phyloP scores from a whole-genome alignment of 371 early-diverging fungal species.

The Syncephalastrum monosporum region DNA sequence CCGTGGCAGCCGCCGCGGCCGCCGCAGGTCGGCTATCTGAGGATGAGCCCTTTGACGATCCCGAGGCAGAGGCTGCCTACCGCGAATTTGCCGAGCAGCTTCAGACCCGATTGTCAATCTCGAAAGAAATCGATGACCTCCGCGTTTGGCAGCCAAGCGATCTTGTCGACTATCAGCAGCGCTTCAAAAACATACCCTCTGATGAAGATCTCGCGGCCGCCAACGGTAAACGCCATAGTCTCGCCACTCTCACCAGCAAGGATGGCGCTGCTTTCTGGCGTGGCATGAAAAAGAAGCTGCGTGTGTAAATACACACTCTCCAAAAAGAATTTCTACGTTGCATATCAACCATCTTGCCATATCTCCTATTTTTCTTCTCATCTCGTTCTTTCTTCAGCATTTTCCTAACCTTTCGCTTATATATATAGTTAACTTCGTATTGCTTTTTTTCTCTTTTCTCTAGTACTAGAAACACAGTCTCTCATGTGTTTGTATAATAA shows the following conservation, averaged over 20 bases:
- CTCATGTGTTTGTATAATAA: no score
- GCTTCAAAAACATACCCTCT: constrained; percentile 6
- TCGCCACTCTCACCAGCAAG: constrained; percentile 6
- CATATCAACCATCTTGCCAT: no score
- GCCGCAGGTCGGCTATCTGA: constrained; percentile 3
- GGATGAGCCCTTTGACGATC: constrained; percentile 5
- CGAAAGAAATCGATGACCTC: constrained; percentile 26
- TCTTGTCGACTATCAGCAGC: constrained; percentile 16
- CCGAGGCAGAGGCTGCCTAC: constrained; percentile 16
- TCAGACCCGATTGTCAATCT: constrained; percentile 20
- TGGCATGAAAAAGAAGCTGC: constrained; percentile 30
- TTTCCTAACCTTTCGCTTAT: no score
- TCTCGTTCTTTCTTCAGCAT: no score
- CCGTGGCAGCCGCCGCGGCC: constrained; percentile 5
- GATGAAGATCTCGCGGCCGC: constrained; percentile 5
- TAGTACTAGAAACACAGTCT: no score
- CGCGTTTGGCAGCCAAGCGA: constrained; percentile 18
- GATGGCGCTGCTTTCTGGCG: constrained; percentile 22
- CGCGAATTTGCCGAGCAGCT: constrained; percentile 27
- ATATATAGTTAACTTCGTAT: no score
- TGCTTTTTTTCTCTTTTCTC: no score
- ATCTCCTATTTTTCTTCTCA: no score
- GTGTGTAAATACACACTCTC: constrained; percentile 13
- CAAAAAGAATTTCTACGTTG: no score
- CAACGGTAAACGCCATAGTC: constrained; percentile 8